These are phyloP conservation scores for Tagetes erecta DNA, from an alignment of 129 eudicot genomes.

Conservation along the genomic window DNA sequence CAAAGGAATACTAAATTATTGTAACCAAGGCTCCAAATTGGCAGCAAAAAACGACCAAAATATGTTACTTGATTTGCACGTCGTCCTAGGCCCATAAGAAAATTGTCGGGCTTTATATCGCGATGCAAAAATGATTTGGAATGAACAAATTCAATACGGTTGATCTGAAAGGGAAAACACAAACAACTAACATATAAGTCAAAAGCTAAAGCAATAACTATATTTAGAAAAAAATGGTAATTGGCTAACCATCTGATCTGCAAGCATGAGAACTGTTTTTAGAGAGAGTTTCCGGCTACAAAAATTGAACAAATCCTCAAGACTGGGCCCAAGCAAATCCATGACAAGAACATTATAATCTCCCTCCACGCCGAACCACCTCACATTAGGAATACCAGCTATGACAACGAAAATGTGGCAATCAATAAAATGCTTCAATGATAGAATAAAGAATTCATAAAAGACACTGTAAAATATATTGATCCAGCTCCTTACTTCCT, in stretches of 20 bases:
- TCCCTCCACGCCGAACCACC: conserved; percentile 96
- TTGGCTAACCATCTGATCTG: conserved; percentile 81
- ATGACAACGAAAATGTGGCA: conserved; percentile 19
- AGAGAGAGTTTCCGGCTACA: conserved; percentile 84
- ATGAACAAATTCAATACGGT: conserved; percentile 88
- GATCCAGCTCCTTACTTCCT: conserved; percentile 67
- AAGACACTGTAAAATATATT: not conserved
- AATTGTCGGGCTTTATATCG: conserved; percentile 91
- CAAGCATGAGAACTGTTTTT: conserved; percentile 96
- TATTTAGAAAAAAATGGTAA: not conserved
- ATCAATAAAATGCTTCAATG: conserved; percentile 5
- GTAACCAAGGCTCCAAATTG: conserved; percentile 8
- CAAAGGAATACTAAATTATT: not conserved
- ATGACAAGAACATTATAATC: conserved; percentile 88
- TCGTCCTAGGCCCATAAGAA: conserved; percentile 88
- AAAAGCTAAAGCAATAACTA: not conserved
- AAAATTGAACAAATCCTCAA: conserved; percentile 84
- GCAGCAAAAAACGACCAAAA: not conserved
- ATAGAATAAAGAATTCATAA: not conserved
- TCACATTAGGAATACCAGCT: conserved; percentile 91
- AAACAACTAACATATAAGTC: not conserved
- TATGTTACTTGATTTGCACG: conserved; percentile 84
- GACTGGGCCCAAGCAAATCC: conserved; percentile 97
- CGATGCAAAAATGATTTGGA: conserved; percentile 90
- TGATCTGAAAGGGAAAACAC: conserved; percentile 51